Percentiles rank a stretch among this genome's conserved stretches.
These are phyloP conservation scores for Teunomyces barrocoloradensis DNA, from an alignment of 805 yeast genomes.

Conservation along the genomic window DNA sequence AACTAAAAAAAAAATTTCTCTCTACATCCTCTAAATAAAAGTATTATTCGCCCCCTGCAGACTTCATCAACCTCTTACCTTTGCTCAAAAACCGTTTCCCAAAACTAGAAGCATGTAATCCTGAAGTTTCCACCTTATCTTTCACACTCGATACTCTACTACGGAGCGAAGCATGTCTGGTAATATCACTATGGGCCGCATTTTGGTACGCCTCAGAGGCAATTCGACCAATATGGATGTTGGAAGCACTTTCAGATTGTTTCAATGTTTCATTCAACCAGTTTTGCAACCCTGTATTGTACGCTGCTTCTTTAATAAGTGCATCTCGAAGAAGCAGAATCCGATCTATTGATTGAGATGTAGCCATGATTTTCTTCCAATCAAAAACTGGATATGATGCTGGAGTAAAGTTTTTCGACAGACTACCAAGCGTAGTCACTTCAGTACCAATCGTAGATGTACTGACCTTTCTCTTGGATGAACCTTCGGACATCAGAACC, in stretches of 20 bases:
- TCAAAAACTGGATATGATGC: slow-evolving; percentile 33
- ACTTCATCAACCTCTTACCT: slow-evolving; percentile 51
- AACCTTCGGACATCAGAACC: neutral
- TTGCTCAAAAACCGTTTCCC: slow-evolving; percentile 56
- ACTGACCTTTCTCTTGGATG: slow-evolving; percentile 1
- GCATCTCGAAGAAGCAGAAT: slow-evolving; percentile 42
- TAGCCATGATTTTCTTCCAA: slow-evolving; percentile 40
- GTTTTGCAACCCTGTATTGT: slow-evolving; percentile 55
- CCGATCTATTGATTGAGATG: slow-evolving; percentile 42
- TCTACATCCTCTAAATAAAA: neutral
- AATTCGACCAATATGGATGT: slow-evolving; percentile 47
- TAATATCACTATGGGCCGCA: slow-evolving; percentile 55
- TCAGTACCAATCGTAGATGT: slow-evolving; percentile 1
- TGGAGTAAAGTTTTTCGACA: slow-evolving; percentile 3
- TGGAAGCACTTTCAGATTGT: slow-evolving; percentile 31
- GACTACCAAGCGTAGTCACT: neutral
- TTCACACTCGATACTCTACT: slow-evolving; percentile 48
- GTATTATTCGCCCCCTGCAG: slow-evolving; percentile 2
- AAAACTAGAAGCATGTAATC: slow-evolving; percentile 49
- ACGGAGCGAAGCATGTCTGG: slow-evolving; percentile 47
- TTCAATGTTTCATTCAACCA: slow-evolving; percentile 53
- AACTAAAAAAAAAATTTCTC: neutral
- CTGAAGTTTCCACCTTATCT: slow-evolving; percentile 46
- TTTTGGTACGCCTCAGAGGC: slow-evolving; percentile 67
- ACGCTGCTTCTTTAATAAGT: slow-evolving; percentile 38